These are phyloP conservation scores for Tympanopsis confertula DNA, from an alignment of 2,329 filamentous ascomycete species.

Conservation along the genomic window DNA sequence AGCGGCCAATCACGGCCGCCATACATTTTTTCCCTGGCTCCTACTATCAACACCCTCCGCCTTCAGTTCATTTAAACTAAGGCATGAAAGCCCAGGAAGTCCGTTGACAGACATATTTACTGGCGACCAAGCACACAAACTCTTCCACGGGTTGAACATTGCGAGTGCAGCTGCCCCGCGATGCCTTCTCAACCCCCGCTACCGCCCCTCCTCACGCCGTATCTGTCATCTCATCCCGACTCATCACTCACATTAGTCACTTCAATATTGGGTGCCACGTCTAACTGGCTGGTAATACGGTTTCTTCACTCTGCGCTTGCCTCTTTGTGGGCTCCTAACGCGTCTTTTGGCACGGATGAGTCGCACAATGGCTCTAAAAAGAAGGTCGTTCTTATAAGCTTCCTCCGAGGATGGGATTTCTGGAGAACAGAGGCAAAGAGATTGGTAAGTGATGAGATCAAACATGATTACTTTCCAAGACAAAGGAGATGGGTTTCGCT, in stretches of 20 bases:
- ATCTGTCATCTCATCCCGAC: conserved; percentile 18
- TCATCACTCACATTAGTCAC: conserved; percentile 27
- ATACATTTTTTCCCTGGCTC: too few relatives aligned
- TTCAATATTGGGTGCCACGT: conserved; percentile 29
- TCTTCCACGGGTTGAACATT: too few relatives aligned
- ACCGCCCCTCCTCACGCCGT: conserved; percentile 22
- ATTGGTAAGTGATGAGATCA: conserved; percentile 24
- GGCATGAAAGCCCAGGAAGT: too few relatives aligned
- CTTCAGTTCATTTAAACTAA: too few relatives aligned
- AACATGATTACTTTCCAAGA: neutral
- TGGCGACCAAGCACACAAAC: too few relatives aligned
- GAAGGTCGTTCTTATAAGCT: conserved; percentile 44
- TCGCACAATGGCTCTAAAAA: conserved; percentile 13
- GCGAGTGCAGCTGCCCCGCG: neutral
- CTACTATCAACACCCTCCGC: too few relatives aligned
- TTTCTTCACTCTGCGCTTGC: neutral
- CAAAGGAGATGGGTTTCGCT: too few relatives aligned
- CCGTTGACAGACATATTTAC: too few relatives aligned
- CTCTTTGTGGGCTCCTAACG: neutral
- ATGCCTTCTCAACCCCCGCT: conserved; percentile 10
- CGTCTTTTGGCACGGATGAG: neutral
- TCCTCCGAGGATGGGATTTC: conserved; percentile 42
- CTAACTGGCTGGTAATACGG: conserved; percentile 19
- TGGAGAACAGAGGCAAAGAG: conserved; percentile 44
- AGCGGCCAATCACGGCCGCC: too few relatives aligned